Conservation (phyloP, 306 rosid genomes). For the Fagus sylvatica region DNA sequence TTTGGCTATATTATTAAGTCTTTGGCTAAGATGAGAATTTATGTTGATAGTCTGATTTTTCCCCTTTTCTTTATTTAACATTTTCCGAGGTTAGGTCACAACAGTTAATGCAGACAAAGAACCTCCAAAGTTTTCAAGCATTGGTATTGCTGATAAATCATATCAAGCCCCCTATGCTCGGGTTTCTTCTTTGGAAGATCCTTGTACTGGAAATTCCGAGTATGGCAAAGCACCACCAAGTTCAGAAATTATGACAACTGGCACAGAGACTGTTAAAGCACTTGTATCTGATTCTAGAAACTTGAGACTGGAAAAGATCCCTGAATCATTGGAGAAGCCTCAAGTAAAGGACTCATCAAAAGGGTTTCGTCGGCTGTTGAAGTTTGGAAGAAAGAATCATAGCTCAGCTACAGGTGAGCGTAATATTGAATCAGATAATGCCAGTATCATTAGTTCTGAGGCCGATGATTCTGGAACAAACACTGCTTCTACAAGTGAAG, state of each 20-base stretch:
- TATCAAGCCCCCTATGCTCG: slow-evolving; percentile 75
- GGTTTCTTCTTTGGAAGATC: slow-evolving; percentile 81
- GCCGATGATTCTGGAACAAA: slow-evolving; percentile 58
- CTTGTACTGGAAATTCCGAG: slow-evolving; percentile 64
- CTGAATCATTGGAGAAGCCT: slow-evolving; percentile 79
- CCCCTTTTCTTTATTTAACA: slow-evolving; percentile 2
- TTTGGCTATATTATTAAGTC: neutral
- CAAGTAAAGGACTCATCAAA: slow-evolving; percentile 74
- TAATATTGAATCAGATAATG: slow-evolving; percentile 58
- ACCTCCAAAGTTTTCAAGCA: slow-evolving; percentile 44
- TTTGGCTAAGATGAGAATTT: neutral
- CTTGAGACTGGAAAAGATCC: slow-evolving; percentile 73
- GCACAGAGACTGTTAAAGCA: slow-evolving; percentile 49
- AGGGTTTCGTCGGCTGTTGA: slow-evolving; percentile 72
- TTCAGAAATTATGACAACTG: slow-evolving; percentile 46
- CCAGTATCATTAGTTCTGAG: slow-evolving; percentile 54
- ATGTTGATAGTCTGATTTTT: neutral
- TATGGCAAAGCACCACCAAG: slow-evolving; percentile 59
- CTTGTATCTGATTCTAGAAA: slow-evolving; percentile 56
- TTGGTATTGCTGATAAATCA: slow-evolving; percentile 32
- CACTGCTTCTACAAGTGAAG: slow-evolving; percentile 57
- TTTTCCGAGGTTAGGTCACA: slow-evolving; percentile 47
- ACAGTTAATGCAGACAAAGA: slow-evolving; percentile 41
- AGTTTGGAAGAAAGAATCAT: slow-evolving; percentile 88
- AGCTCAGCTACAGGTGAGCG: slow-evolving; percentile 56